Evolutionary conservation across 192 early-diverging fungal species (phyloP).

Genomic region (Thamnidium elegans): DNA sequence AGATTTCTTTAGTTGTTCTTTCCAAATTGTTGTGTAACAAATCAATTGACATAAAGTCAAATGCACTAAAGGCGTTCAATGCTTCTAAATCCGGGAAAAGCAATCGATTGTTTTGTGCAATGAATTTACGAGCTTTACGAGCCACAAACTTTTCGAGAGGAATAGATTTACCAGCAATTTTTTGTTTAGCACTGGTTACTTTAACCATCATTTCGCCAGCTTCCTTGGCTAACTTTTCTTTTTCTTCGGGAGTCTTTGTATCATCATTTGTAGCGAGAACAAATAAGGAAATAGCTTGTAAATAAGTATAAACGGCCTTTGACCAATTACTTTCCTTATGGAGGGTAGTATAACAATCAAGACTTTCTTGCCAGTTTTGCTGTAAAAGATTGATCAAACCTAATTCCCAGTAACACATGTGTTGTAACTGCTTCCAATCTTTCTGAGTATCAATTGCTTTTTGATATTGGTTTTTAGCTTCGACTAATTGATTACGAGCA

Average conservation of each 20-base stretch:
- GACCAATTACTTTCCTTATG: constrained; percentile 83
- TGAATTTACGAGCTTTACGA: constrained; percentile 77
- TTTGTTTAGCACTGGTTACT: constrained; percentile 66
- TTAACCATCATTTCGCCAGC: constrained; percentile 57
- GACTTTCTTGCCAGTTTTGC: constrained; percentile 57
- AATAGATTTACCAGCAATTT: constrained; percentile 82
- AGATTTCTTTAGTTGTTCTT: constrained; percentile 47
- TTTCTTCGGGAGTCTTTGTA: constrained; percentile 42
- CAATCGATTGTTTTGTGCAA: constrained; percentile 61
- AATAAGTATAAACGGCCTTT: constrained; percentile 76
- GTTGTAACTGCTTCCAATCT: constrained; percentile 75
- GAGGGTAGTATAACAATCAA: constrained; percentile 59
- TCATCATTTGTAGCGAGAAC: constrained; percentile 6
- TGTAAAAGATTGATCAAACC: constrained; percentile 63
- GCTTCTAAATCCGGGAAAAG: constrained; percentile 78
- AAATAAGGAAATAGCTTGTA: constrained; percentile 63
- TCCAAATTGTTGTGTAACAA: constrained; percentile 41
- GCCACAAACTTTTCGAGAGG: constrained; percentile 87
- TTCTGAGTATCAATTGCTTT: constrained; percentile 51
- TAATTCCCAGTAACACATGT: constrained; percentile 83
- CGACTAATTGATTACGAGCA: constrained; percentile 50
- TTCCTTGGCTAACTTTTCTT: constrained; percentile 10
- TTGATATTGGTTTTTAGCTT: constrained; percentile 60
- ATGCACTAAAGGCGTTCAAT: constrained; percentile 66
- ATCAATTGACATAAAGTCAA: constrained; percentile 65